A percentile compares a stretch with the other conserved stretches of the same genome.
Conservation (phyloP, 306 rosid species). For the Lithocarpus polystachyus region DNA sequence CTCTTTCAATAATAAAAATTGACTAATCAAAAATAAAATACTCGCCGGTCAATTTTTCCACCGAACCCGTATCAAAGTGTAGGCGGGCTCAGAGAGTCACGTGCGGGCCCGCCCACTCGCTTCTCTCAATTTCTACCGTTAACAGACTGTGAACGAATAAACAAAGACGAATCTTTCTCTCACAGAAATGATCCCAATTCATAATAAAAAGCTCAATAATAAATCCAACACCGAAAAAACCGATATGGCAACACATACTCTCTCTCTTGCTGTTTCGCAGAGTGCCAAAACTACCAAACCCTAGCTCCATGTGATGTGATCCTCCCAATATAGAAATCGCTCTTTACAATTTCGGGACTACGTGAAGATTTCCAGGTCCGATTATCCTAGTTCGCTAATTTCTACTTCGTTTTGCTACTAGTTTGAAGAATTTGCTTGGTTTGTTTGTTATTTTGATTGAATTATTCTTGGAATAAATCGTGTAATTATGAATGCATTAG, state of each 20-base stretch:
- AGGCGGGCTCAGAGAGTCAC: too few relatives aligned
- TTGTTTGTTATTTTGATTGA: background rate
- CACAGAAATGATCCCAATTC: background rate
- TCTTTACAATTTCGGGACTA: too few relatives aligned
- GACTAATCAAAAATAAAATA: too few relatives aligned
- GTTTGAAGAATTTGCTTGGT: background rate
- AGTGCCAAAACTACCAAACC: background rate
- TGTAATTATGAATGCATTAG: background rate
- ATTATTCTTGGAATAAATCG: background rate
- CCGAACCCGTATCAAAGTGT: too few relatives aligned
- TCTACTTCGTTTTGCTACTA: too few relatives aligned
- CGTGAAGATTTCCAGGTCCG: background rate
- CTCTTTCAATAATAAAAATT: too few relatives aligned
- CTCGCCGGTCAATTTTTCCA: too few relatives aligned
- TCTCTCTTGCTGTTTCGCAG: background rate
- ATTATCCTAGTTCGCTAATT: too few relatives aligned
- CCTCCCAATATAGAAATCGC: background rate
- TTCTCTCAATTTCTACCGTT: too few relatives aligned
- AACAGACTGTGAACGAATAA: too few relatives aligned
- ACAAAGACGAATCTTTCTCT: too few relatives aligned
- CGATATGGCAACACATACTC: background rate
- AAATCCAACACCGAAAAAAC: background rate
- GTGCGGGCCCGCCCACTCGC: too few relatives aligned
- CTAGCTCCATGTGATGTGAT: background rate
- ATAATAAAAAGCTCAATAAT: background rate